Evolutionary conservation across 2,329 filamentous ascomycete species (phyloP).

Genomic region (Zasmidium angulare): DNA sequence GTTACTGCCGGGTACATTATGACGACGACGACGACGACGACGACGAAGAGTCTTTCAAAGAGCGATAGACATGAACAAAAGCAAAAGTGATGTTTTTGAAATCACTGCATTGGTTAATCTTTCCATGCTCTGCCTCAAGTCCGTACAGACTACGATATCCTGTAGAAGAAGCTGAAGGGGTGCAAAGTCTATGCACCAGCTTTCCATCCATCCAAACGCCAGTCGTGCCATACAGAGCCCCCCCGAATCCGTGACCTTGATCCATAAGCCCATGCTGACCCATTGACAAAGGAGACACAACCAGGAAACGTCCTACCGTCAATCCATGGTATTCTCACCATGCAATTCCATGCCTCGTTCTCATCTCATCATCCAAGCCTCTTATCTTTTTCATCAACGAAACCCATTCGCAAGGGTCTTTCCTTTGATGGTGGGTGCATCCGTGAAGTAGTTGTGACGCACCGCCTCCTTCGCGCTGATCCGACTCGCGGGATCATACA

Average conservation of each 20-base stretch:
- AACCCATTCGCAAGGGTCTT: conserved; percentile 8
- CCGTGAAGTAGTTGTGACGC: conserved; percentile 74
- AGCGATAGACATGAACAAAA: not conserved
- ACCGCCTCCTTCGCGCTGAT: conserved; percentile 88
- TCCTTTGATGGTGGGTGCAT: conserved; percentile 12
- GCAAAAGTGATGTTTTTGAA: not conserved
- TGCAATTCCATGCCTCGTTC: not conserved
- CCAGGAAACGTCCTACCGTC: conserved; percentile 1
- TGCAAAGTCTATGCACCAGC: no score
- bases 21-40: not conserved
- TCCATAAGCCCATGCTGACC: not conserved
- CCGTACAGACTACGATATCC: not conserved
- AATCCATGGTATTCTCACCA: not conserved
- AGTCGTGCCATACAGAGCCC: not conserved
- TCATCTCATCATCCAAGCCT: not conserved
- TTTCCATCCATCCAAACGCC: not conserved
- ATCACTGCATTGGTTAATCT: not conserved
- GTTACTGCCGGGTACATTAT: no score
- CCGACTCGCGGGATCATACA: conserved; percentile 82
- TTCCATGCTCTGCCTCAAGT: not conserved
- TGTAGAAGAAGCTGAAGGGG: no score
- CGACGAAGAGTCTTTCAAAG: not conserved
- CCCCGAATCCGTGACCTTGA: not conserved
- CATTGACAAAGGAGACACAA: not conserved
- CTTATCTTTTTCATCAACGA: conserved; percentile 2